Percentiles rank a stretch among this genome's conserved stretches.
Evolutionary conservation across 1,139 yeast species (phyloP).

Genomic region (Pneumocystis oryctolagi): DNA sequence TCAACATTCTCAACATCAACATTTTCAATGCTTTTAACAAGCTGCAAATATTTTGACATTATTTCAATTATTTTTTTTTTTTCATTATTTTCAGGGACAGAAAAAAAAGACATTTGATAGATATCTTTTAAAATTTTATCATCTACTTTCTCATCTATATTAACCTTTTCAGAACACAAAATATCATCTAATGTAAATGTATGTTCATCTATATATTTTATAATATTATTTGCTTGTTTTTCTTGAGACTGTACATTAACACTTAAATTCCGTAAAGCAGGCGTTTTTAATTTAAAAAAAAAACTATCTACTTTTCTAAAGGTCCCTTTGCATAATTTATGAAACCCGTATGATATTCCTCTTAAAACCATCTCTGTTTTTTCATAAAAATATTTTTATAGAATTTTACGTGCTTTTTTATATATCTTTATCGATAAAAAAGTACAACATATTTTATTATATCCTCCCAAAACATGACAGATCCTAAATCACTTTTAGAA

Average conservation of each 20-base stretch:
- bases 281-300: neutral
- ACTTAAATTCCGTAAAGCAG: neutral
- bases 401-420: too few species aligned
- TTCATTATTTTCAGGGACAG: slow-evolving; percentile 3
- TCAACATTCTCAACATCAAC: slow-evolving; percentile 23
- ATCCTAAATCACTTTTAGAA: slow-evolving; percentile 8
- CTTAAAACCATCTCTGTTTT: too few species aligned
- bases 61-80: slow-evolving; percentile 17
- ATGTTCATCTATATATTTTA: neutral
- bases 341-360: too few species aligned
- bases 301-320: neutral
- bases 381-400: neutral
- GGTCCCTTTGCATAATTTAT: too few species aligned
- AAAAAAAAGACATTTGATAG: slow-evolving; percentile 5
- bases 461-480: slow-evolving; percentile 7
- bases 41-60: slow-evolving; percentile 24
- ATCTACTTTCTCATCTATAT: neutral
- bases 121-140: slow-evolving; percentile 1
- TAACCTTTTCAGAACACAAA: neutral
- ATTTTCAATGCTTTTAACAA: slow-evolving; percentile 24
- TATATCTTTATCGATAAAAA: too few species aligned
- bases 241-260: neutral
- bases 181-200: neutral
- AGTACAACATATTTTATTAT: too few species aligned
- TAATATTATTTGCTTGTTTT: neutral